Evolutionary conservation across 2,329 filamentous ascomycete genomes (phyloP).

Genomic region (Emmonsia crescens): DNA sequence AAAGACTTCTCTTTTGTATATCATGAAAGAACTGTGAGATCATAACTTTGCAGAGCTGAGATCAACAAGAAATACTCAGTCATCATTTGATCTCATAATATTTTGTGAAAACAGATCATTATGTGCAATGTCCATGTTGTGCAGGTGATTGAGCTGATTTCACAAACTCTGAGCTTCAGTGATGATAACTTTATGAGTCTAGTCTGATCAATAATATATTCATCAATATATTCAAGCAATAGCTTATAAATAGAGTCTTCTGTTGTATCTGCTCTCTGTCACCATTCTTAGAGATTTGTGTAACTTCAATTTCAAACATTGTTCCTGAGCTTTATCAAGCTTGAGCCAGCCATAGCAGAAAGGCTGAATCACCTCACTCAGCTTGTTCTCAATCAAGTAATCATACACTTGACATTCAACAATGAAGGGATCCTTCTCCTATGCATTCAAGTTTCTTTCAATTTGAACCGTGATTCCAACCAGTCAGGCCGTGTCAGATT

Average conservation of each 20-base stretch:
- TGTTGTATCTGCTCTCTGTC: slow-evolving; percentile 3
- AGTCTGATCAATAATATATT: slow-evolving; percentile 1
- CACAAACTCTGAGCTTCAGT: slow-evolving; percentile 1
- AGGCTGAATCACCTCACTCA: slow-evolving; percentile 1
- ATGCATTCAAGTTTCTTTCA: slow-evolving; percentile 4
- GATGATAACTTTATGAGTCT: not conserved
- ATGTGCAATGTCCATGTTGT: slow-evolving; percentile 2
- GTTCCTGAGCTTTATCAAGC: slow-evolving; percentile 3
- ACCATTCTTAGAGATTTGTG: not conserved
- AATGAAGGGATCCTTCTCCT: slow-evolving; percentile 7
- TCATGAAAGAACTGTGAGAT: not conserved
- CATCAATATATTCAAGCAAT: slow-evolving; percentile 7
- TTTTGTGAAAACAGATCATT: slow-evolving; percentile 1
- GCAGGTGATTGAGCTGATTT: slow-evolving; percentile 4
- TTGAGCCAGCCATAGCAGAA: slow-evolving; percentile 3
- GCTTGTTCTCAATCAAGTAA: slow-evolving; percentile 5
- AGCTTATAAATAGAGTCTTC: slow-evolving; percentile 5
- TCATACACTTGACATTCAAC: slow-evolving; percentile 11
- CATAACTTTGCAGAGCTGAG: slow-evolving; percentile 3
- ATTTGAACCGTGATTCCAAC: slow-evolving; percentile 5
- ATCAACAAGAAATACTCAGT: not conserved
- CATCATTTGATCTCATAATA: slow-evolving; percentile 6
- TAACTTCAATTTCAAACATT: not conserved
- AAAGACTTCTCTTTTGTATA: slow-evolving; percentile 1
- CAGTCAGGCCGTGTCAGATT: slow-evolving; percentile 3